Percentiles rank a stretch among this genome's conserved stretches.
Conservation (phyloP, 1,139 yeast species). For the Hansenula anomala region DNA sequence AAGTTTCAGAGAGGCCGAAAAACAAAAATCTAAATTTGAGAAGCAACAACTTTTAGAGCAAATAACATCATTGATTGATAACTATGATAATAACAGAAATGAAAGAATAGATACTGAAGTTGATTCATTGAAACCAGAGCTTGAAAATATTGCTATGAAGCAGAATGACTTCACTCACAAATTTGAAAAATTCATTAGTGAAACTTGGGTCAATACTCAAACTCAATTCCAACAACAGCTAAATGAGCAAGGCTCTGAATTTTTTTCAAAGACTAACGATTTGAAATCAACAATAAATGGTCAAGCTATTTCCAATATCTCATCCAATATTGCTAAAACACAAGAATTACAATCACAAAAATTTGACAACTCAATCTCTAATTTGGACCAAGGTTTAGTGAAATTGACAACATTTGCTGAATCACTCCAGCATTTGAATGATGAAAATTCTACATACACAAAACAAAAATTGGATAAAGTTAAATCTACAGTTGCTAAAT, state of each 20-base stretch:
- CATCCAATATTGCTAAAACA: background rate
- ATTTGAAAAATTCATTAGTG: slow-evolving; percentile 10
- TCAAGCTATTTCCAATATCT: background rate
- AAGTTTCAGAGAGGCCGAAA: slow-evolving; percentile 9
- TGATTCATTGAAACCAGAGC: slow-evolving; percentile 8
- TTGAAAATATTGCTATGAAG: slow-evolving; percentile 7
- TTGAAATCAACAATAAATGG: background rate
- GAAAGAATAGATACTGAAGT: slow-evolving; percentile 5
- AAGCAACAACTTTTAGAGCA: slow-evolving; percentile 7
- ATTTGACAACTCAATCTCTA: slow-evolving; percentile 1
- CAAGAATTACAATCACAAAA: slow-evolving; percentile 1
- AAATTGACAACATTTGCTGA: slow-evolving; percentile 8
- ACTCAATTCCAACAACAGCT: slow-evolving; percentile 7
- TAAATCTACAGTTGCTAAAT: background rate
- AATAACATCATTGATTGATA: slow-evolving; percentile 8
- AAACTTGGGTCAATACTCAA: slow-evolving; percentile 15
- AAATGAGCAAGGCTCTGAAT: slow-evolving; percentile 1
- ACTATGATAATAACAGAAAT: slow-evolving; percentile 6
- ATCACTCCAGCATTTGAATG: slow-evolving; percentile 10
- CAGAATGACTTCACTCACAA: slow-evolving; percentile 10
- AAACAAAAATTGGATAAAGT: background rate
- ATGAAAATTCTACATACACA: slow-evolving; percentile 4
- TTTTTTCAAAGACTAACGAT: too few relatives aligned
- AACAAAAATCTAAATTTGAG: slow-evolving; percentile 1
- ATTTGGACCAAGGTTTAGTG: slow-evolving; percentile 6